Percentiles rank a stretch among this genome's conserved stretches.
phyloP scores from a whole-genome alignment of 257 asterid genomes.

The Vinca minor region DNA sequence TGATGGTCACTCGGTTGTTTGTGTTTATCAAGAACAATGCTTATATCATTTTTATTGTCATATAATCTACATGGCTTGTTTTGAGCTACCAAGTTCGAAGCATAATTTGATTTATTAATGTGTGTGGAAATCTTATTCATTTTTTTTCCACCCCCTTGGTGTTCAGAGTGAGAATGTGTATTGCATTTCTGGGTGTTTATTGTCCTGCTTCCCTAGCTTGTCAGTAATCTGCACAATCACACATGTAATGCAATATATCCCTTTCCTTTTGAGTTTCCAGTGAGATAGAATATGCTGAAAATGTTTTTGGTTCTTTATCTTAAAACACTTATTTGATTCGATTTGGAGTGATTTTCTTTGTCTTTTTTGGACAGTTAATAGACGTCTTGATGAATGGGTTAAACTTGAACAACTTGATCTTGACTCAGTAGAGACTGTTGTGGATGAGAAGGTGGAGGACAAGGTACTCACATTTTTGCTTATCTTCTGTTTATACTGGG shows the following conservation, averaged over 20 bases:
- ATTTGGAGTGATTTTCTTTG: slow-evolving; percentile 1
- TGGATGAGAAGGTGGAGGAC: slow-evolving; percentile 93
- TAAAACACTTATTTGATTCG: neutral
- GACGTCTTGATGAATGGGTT: slow-evolving; percentile 94
- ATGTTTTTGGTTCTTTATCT: neutral
- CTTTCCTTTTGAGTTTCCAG: neutral
- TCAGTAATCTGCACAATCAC: neutral
- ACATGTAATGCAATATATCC: neutral
- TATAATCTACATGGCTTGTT: neutral
- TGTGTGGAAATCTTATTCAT: neutral
- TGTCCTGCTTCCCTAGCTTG: neutral
- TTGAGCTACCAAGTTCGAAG: neutral
- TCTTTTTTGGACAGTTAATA: slow-evolving; percentile 52
- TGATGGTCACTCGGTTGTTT: neutral
- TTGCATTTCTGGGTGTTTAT: neutral
- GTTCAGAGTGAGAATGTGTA: neutral
- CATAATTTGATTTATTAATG: neutral
- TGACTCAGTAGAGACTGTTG: slow-evolving; percentile 83
- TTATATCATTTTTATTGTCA: neutral
- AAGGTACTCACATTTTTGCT: slow-evolving; percentile 45
- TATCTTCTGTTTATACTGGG: slow-evolving; percentile 1
- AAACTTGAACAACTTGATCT: slow-evolving; percentile 94
- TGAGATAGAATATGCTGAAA: neutral
- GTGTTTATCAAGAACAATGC: neutral
- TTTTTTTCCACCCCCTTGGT: neutral